These are phyloP conservation scores for Microdochium trichocladiopsis DNA, from an alignment of 2,329 filamentous ascomycete species.

Conservation along the genomic window DNA sequence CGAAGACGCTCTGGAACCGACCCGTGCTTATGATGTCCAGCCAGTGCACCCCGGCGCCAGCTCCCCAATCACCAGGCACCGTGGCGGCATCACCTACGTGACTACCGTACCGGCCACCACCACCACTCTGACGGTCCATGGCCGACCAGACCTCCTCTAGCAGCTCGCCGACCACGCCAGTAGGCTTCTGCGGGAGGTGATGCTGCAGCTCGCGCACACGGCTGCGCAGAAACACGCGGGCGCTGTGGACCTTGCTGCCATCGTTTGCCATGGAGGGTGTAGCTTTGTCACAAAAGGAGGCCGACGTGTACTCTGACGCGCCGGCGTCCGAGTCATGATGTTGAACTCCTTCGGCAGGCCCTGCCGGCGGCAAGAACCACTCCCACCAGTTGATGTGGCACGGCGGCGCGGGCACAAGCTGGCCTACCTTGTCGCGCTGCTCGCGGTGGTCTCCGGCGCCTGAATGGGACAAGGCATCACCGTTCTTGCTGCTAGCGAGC, in stretches of 20 bases:
- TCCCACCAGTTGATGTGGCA: neutral
- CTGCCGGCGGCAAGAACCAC: neutral
- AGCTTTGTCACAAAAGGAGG: neutral
- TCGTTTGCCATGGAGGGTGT: neutral
- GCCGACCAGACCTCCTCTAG: neutral
- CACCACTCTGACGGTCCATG: neutral
- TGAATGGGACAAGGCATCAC: neutral
- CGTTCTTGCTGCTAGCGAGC: neutral
- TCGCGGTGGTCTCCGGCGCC: neutral
- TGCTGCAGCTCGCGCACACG: neutral
- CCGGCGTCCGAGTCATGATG: neutral
- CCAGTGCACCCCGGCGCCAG: neutral
- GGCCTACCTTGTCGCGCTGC: neutral
- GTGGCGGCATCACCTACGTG: neutral
- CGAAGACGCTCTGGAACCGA: neutral
- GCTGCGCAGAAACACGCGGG: neutral
- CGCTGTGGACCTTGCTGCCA: neutral
- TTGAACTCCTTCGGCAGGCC: neutral
- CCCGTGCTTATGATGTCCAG: neutral
- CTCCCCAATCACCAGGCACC: neutral
- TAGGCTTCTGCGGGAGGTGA: neutral
- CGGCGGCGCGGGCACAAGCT: neutral
- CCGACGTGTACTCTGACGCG: neutral
- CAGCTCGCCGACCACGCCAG: neutral
- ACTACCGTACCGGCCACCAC: neutral